These are phyloP conservation scores for Candida easanensis DNA, from an alignment of 805 yeast genomes.

Conservation along the genomic window DNA sequence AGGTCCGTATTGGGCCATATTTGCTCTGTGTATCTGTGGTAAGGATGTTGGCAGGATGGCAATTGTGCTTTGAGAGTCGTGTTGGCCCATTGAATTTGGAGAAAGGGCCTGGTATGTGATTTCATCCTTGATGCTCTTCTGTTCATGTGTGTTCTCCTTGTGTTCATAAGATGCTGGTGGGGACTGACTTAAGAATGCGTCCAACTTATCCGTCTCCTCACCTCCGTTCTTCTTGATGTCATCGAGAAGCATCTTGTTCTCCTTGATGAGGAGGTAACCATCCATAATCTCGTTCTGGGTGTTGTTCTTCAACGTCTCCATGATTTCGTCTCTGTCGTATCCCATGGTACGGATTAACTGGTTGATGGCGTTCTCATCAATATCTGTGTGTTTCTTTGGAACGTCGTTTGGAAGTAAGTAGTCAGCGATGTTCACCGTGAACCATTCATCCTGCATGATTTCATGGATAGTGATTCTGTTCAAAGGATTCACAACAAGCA, in stretches of 20 bases:
- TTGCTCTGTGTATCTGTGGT: slow-evolving; percentile 92
- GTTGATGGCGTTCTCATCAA: slow-evolving; percentile 73
- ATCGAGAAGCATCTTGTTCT: slow-evolving; percentile 67
- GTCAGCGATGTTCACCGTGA: slow-evolving; percentile 74
- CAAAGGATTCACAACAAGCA: slow-evolving; percentile 93
- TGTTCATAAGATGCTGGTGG: slow-evolving; percentile 40
- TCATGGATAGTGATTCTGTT: slow-evolving; percentile 91
- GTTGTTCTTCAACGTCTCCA: slow-evolving; percentile 63
- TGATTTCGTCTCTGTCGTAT: slow-evolving; percentile 78
- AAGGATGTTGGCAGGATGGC: slow-evolving; percentile 91
- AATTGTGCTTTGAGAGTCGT: slow-evolving; percentile 62
- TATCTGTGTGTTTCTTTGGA: slow-evolving; percentile 30
- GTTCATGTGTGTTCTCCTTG: slow-evolving; percentile 12
- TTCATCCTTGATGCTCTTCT: slow-evolving; percentile 29
- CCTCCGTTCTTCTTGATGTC: slow-evolving; percentile 35
- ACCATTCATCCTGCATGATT: slow-evolving; percentile 94
- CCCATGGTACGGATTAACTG: slow-evolving; percentile 85
- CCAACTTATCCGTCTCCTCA: slow-evolving; percentile 44
- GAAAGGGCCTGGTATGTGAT: slow-evolving; percentile 31
- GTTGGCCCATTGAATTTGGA: slow-evolving; percentile 25
- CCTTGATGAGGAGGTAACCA: slow-evolving; percentile 80
- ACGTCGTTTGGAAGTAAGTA: slow-evolving; percentile 59
- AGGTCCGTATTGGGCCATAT: slow-evolving; percentile 66
- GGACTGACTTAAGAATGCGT: slow-evolving; percentile 55
- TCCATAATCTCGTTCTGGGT: slow-evolving; percentile 75